Evolutionary conservation across 2,329 filamentous ascomycete species (phyloP).

Genomic region (Xylariales sp.): DNA sequence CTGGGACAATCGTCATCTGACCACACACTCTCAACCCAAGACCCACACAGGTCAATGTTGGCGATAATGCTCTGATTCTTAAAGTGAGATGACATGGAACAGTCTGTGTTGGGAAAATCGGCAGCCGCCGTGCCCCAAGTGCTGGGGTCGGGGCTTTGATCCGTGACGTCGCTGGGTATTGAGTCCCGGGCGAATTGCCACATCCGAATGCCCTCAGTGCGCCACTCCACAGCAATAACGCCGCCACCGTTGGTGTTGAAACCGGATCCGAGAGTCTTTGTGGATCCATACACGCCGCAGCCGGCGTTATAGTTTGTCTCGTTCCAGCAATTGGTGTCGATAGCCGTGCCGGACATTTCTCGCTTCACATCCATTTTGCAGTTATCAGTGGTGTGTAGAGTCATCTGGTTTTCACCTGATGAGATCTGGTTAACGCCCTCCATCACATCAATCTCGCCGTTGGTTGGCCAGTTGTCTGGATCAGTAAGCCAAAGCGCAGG

Average conservation of each 20-base stretch:
- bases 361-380: conserved; percentile 52
- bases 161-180: conserved; percentile 48
- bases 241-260: conserved; percentile 54
- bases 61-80: conserved; percentile 61
- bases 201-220: conserved; percentile 55
- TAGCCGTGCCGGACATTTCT: conserved; percentile 42
- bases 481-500: conserved; percentile 64
- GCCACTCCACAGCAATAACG: conserved; percentile 58
- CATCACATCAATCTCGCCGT: conserved; percentile 63
- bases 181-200: conserved; percentile 52
- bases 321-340: conserved; percentile 45
- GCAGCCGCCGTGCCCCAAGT: conserved; percentile 59
- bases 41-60: conserved; percentile 63
- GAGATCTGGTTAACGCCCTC: conserved; percentile 52
- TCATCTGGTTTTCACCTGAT: conserved; percentile 55
- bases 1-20: conserved; percentile 43
- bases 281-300: conserved; percentile 45
- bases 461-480: conserved; percentile 53
- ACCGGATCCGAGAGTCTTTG: conserved; percentile 41
- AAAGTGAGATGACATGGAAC: conserved; percentile 56
- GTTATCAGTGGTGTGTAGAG: conserved; percentile 50
- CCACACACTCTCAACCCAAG: conserved; percentile 45
- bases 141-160: conserved; percentile 51
- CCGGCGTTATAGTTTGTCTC: conserved; percentile 49
- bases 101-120: conserved; percentile 61